Conservation (phyloP, 2,329 filamentous ascomycete species). For the Zalaria sp. region DNA sequence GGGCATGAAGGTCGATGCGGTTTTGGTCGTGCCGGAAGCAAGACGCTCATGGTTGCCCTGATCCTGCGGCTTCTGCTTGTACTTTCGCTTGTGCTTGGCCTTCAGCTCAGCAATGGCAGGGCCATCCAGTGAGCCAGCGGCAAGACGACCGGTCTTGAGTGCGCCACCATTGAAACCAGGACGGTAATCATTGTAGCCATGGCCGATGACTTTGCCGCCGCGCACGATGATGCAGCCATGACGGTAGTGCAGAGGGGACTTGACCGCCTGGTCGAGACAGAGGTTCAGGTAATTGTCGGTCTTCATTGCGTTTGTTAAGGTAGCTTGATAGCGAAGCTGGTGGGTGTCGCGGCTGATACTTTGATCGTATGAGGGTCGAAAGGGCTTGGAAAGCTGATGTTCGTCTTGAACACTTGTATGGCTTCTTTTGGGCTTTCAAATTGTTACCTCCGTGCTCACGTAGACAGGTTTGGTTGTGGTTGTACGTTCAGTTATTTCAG, state of each 20-base stretch:
- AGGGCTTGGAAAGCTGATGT: no score
- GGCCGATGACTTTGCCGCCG: constrained; percentile 39
- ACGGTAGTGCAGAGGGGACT: constrained; percentile 35
- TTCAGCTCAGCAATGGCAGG: constrained; percentile 25
- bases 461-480: no score
- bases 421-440: no score
- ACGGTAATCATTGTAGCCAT: constrained; percentile 37
- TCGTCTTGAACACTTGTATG: no score
- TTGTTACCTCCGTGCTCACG: no score
- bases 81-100: constrained; percentile 14
- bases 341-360: no score
- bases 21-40: neutral
- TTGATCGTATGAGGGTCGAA: no score
- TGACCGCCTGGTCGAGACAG: constrained; percentile 37
- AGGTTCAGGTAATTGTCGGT: constrained; percentile 29
- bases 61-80: constrained; percentile 12
- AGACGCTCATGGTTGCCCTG: neutral
- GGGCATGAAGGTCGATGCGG: constrained; percentile 21
- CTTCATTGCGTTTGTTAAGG: neutral
- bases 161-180: constrained; percentile 35
- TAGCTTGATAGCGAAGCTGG: no score
- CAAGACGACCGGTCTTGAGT: constrained; percentile 32
- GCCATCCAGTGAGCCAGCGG: constrained; percentile 18
- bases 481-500: no score
- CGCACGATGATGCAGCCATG: constrained; percentile 38